Conservation (phyloP, 2,329 filamentous ascomycete species). For the Fusarium sp. region DNA sequence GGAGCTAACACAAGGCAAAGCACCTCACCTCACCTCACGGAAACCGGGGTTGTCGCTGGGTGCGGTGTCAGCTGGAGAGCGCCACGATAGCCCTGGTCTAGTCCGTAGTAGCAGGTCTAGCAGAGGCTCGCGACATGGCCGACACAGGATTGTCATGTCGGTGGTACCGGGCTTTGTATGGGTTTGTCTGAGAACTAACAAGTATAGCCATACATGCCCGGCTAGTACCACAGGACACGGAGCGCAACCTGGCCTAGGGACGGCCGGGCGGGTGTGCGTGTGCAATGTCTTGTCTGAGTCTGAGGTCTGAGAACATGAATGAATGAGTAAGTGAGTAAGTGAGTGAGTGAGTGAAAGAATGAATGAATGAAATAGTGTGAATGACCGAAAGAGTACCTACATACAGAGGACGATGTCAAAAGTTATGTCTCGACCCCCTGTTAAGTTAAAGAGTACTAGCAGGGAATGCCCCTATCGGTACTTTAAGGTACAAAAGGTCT, state of each 20-base stretch:
- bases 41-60: conserved; percentile 33
- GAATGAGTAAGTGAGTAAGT: conserved; percentile 12
- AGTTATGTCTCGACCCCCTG: no score
- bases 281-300: conserved; percentile 32
- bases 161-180: conserved; percentile 25
- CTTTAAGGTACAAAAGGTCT: no score
- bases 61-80: conserved; percentile 43
- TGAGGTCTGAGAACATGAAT: not conserved
- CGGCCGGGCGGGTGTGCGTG: conserved; percentile 34
- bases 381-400: not conserved
- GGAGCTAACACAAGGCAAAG: conserved; percentile 30
- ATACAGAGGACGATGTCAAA: no score
- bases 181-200: not conserved
- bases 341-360: conserved; percentile 28
- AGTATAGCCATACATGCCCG: conserved; percentile 20
- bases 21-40: conserved; percentile 31
- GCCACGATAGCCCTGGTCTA: conserved; percentile 43
- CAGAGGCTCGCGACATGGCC: conserved; percentile 29
- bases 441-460: no score
- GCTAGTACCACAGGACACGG: conserved; percentile 28
- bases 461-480: no score
- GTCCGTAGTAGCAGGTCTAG: conserved; percentile 24
- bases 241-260: conserved; percentile 29
- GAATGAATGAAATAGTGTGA: not conserved
- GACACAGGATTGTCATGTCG: conserved; percentile 18